A percentile compares a stretch with the other conserved stretches of the same genome.
Evolutionary conservation across 169 alveolate genomes (phyloP).

Genomic region (Plasmodium sp.): DNA sequence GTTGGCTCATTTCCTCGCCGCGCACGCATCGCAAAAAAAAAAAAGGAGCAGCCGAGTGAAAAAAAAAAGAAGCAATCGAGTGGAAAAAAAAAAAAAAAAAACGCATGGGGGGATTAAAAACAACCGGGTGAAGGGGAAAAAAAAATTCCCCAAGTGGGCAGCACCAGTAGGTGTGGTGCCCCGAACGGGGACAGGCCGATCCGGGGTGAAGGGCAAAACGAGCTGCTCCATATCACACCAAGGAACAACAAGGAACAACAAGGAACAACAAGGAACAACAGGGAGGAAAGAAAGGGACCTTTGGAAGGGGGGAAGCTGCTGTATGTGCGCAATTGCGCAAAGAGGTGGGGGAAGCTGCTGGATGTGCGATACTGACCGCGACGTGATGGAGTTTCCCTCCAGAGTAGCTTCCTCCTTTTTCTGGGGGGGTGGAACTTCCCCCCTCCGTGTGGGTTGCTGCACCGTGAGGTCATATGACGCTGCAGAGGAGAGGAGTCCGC

Average conservation of each 20-base stretch:
- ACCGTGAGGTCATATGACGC: not conserved
- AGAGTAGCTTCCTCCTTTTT: not conserved
- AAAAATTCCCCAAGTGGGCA: not conserved
- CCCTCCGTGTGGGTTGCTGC: not conserved
- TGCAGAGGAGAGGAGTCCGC: not conserved
- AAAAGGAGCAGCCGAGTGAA: too few relatives aligned
- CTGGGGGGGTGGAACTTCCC: not conserved
- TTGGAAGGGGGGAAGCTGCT: not conserved
- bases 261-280: too few relatives aligned
- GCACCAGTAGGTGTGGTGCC: not conserved
- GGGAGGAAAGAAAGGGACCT: not conserved
- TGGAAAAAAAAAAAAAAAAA: too few relatives aligned
- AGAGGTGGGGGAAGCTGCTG: not conserved
- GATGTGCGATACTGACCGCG: not conserved
- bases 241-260: not conserved
- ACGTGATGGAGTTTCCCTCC: not conserved
- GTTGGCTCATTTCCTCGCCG: not conserved
- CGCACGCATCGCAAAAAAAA: not conserved
- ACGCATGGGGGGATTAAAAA: too few relatives aligned
- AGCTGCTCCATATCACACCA: not conserved
- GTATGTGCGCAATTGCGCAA: not conserved
- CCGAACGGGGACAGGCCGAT: not conserved
- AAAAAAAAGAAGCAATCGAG: too few relatives aligned
- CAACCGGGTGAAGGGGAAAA: too few relatives aligned
- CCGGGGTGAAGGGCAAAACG: not conserved